These are phyloP conservation scores for Aaosphaeria pasadenensis DNA, from an alignment of 2,329 filamentous ascomycete genomes.

Conservation along the genomic window DNA sequence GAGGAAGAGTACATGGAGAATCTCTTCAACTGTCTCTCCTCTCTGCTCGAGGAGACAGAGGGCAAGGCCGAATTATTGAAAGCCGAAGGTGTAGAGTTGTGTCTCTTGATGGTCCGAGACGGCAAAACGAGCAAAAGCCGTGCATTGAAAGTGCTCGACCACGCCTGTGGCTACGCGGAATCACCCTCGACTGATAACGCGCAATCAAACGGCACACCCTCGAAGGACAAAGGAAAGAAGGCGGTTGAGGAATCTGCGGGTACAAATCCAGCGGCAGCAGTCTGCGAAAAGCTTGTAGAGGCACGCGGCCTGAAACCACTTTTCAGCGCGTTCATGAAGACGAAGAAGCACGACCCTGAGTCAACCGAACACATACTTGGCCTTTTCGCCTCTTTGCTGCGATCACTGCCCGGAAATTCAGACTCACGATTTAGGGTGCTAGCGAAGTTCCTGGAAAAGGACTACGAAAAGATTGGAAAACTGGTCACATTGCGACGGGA, in stretches of 20 bases:
- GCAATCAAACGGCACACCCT: slow-evolving; percentile 13
- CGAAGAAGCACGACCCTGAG: slow-evolving; percentile 68
- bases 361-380: slow-evolving; percentile 77
- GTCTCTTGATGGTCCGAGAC: slow-evolving; percentile 86
- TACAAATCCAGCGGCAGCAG: slow-evolving; percentile 37
- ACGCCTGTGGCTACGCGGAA: slow-evolving; percentile 62
- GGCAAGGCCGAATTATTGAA: slow-evolving; percentile 83
- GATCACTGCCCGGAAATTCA: slow-evolving; percentile 73
- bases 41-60: slow-evolving; percentile 68
- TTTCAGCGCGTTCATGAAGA: slow-evolving; percentile 88
- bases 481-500: slow-evolving; percentile 69
- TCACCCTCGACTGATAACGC: slow-evolving; percentile 8
- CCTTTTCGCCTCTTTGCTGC: slow-evolving; percentile 79
- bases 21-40: slow-evolving; percentile 81
- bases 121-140: slow-evolving; percentile 78
- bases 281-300: slow-evolving; percentile 76
- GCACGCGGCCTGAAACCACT: slow-evolving; percentile 79
- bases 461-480: slow-evolving; percentile 80
- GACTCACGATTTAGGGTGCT: slow-evolving; percentile 76
- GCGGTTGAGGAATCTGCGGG: neutral
- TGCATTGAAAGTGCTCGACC: slow-evolving; percentile 79
- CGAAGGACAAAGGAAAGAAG: slow-evolving; percentile 13
- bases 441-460: slow-evolving; percentile 93
- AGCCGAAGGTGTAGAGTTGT: slow-evolving; percentile 88
- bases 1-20: slow-evolving; percentile 97